Evolutionary conservation across 345 rosid species (phyloP).

Genomic region (Trapa incisa): DNA sequence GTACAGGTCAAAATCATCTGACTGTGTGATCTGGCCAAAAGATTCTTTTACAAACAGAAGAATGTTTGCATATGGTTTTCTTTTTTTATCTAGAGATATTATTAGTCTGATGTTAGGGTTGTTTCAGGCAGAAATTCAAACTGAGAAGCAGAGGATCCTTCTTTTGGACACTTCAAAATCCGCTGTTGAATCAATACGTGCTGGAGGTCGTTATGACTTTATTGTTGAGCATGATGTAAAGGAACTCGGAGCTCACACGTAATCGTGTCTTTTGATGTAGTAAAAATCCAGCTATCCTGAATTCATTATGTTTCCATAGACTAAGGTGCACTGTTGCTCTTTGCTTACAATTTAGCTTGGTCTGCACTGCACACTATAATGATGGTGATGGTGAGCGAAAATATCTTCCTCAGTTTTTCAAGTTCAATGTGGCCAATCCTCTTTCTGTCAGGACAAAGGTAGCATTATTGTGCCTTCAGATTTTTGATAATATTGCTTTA

Average conservation of each 20-base stretch:
- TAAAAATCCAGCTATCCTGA: neutral
- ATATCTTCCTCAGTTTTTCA: conserved; percentile 94
- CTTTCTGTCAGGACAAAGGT: conserved; percentile 95
- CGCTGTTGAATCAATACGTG: conserved; percentile 76
- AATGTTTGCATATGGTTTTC: neutral
- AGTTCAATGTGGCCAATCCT: conserved; percentile 81
- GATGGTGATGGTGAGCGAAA: conserved; percentile 85
- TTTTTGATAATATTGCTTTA: neutral
- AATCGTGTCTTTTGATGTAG: neutral
- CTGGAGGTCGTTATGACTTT: conserved; percentile 88
- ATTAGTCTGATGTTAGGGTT: neutral
- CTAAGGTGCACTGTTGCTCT: neutral
- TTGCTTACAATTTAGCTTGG: conserved; percentile 40
- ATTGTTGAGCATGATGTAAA: conserved; percentile 94
- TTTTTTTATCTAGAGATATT: neutral
- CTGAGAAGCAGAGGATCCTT: conserved; percentile 82
- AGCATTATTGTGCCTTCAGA: neutral
- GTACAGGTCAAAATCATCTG: neutral
- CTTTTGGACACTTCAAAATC: conserved; percentile 77
- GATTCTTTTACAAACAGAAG: neutral
- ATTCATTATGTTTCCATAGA: neutral
- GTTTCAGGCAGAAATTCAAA: conserved; percentile 92
- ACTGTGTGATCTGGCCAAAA: neutral
- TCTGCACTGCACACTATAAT: conserved; percentile 76
- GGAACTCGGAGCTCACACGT: conserved; percentile 99